Evolutionary conservation across 2,329 filamentous ascomycete species (phyloP).

Genomic region (Cryoendolithus antarcticus): DNA sequence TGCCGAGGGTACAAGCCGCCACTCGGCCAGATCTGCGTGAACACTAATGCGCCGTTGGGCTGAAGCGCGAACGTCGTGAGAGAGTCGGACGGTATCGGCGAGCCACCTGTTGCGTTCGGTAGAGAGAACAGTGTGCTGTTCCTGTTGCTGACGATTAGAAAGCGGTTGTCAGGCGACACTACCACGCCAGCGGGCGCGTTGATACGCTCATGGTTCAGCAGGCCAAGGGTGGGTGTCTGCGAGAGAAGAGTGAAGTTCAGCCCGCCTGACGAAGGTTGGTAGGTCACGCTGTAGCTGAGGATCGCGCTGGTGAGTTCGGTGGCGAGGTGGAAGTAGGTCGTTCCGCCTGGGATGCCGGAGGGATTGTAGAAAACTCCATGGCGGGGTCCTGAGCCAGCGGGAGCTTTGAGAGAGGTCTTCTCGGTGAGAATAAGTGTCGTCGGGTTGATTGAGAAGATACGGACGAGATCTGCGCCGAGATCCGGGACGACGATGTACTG

Average conservation of each 20-base stretch:
- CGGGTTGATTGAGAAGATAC: slow-evolving; percentile 20
- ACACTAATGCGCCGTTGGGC: slow-evolving; percentile 42
- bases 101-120: slow-evolving; percentile 32
- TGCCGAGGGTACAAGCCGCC: slow-evolving; percentile 56
- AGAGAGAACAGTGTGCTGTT: slow-evolving; percentile 42
- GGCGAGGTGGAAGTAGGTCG: slow-evolving; percentile 27
- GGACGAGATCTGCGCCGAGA: slow-evolving; percentile 26
- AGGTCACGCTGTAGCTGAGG: slow-evolving; percentile 37
- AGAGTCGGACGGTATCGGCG: slow-evolving; percentile 38
- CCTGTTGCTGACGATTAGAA: slow-evolving; percentile 57
- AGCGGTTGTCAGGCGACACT: slow-evolving; percentile 39
- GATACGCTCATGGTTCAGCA: slow-evolving; percentile 29
- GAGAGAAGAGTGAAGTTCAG: slow-evolving; percentile 35
- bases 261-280: slow-evolving; percentile 29
- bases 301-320: slow-evolving; percentile 41
- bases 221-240: slow-evolving; percentile 36
- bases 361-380: slow-evolving; percentile 26
- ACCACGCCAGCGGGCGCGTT: slow-evolving; percentile 46
- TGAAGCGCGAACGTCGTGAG: slow-evolving; percentile 51
- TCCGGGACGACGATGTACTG: slow-evolving; percentile 27
- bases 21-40: slow-evolving; percentile 47
- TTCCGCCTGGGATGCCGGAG: slow-evolving; percentile 13
- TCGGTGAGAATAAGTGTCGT: slow-evolving; percentile 15
- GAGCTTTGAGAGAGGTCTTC: slow-evolving; percentile 14
- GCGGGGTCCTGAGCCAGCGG: slow-evolving; percentile 24